These are phyloP conservation scores for Trichothecium roseum DNA, from an alignment of 2,329 filamentous ascomycete genomes.

Conservation along the genomic window DNA sequence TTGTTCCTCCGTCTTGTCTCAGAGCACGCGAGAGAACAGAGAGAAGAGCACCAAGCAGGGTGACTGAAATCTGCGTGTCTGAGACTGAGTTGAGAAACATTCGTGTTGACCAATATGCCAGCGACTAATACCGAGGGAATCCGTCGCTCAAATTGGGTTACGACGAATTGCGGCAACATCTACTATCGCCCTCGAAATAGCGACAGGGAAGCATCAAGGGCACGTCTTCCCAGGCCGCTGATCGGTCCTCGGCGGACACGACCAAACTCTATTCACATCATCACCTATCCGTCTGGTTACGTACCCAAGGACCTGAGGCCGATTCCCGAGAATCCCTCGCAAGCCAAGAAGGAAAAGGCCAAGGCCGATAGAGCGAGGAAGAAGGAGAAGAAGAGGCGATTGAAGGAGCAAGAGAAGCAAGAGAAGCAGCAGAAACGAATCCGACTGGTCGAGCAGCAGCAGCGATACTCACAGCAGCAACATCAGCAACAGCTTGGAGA, in stretches of 20 bases:
- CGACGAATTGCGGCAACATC: constrained; percentile 13
- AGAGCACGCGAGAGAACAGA: no score
- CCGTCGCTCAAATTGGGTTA: constrained; percentile 11
- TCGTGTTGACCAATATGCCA: constrained; percentile 4
- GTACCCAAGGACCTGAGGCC: constrained; percentile 33
- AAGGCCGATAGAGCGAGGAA: constrained; percentile 2
- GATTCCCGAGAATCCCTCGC: constrained; percentile 13
- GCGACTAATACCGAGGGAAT: constrained; percentile 1
- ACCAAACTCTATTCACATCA: constrained; percentile 30
- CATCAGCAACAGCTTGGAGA: neutral
- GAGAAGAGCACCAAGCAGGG: no score
- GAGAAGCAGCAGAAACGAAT: constrained; percentile 12
- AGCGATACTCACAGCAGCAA: constrained; percentile 24
- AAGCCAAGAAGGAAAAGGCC: constrained; percentile 6
- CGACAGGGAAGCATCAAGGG: constrained; percentile 1
- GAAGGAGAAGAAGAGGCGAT: no score
- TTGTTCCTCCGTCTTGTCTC: no score
- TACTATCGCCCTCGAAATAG: constrained; percentile 15
- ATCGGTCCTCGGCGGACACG: constrained; percentile 27
- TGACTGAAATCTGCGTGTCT: no score
- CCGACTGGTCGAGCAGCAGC: constrained; percentile 21
- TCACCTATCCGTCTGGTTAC: constrained; percentile 30
- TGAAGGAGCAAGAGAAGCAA: constrained; percentile 2
- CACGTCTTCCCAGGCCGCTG: constrained; percentile 22
- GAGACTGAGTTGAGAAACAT: no score